Evolutionary conservation across 2,329 filamentous ascomycete genomes (phyloP).

Genomic region (Colletotrichum cereale): DNA sequence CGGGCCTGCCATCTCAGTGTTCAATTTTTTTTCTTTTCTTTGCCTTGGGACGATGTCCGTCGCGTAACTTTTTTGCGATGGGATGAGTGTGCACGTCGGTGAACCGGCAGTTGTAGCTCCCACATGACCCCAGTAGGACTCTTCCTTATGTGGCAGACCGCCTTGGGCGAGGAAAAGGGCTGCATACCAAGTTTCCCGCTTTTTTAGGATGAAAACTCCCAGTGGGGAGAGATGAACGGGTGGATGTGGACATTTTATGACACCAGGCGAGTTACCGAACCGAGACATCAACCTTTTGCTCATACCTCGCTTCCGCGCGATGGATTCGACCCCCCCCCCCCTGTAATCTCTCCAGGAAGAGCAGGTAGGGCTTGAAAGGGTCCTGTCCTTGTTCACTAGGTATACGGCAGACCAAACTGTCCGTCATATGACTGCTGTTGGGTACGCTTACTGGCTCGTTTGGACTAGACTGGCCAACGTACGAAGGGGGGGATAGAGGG

Average conservation of each 20-base stretch:
- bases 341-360: neutral
- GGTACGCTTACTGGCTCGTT: neutral
- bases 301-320: neutral
- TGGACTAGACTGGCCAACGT: neutral
- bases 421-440: constrained; percentile 1
- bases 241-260: too few species aligned
- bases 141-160: too few species aligned
- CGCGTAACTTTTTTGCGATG: neutral
- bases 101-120: too few species aligned
- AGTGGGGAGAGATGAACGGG: too few species aligned
- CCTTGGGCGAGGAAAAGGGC: too few species aligned
- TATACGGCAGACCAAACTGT: neutral
- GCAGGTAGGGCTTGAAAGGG: neutral
- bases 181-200: too few species aligned
- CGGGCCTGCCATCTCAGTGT: neutral
- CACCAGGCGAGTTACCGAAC: too few species aligned
- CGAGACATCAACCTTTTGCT: too few species aligned
- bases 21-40: too few species aligned
- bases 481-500: neutral
- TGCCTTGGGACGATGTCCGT: neutral
- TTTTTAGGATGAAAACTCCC: too few species aligned
- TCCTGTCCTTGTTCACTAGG: neutral
- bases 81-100: too few species aligned
- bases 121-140: too few species aligned
- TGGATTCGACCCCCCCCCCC: constrained; percentile 3